phyloP scores from a whole-genome alignment of 1,284 basidiomycete genomes.

The Ganoderma lucidum region DNA sequence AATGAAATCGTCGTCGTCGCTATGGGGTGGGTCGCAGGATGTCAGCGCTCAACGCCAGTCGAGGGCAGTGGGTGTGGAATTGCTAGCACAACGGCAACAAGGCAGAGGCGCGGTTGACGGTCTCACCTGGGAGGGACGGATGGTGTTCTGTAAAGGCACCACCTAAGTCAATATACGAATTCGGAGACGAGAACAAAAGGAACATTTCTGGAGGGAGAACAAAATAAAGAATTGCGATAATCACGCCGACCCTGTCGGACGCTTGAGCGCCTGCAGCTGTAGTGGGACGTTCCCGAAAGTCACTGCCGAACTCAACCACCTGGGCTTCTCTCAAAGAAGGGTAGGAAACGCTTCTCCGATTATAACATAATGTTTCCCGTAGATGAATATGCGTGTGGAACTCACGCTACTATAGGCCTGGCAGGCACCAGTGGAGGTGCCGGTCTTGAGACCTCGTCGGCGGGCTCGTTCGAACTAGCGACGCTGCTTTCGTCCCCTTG shows the following conservation, averaged over 20 bases:
- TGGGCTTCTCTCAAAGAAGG: too few species aligned
- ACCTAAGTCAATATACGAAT: background rate
- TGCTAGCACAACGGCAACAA: background rate
- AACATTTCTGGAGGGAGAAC: background rate
- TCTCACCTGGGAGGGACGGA: background rate
- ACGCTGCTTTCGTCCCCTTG: background rate
- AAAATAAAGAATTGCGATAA: background rate
- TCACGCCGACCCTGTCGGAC: too few species aligned
- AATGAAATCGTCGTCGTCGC: constrained; percentile 22
- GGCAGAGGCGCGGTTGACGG: background rate
- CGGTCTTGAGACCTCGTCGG: background rate
- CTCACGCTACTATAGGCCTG: background rate
- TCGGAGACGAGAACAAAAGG: background rate
- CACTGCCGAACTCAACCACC: too few species aligned
- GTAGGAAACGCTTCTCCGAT: too few species aligned
- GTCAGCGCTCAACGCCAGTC: background rate
- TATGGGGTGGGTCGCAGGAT: background rate
- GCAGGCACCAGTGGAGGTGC: background rate
- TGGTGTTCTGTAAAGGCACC: background rate
- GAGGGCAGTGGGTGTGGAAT: background rate
- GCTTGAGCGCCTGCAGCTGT: too few species aligned
- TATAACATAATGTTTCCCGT: background rate
- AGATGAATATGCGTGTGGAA: background rate
- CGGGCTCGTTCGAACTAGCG: background rate
- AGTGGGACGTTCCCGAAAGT: too few species aligned